Conservation (phyloP, 768 basidiomycete species). For the Pulveroboletus sp. region DNA sequence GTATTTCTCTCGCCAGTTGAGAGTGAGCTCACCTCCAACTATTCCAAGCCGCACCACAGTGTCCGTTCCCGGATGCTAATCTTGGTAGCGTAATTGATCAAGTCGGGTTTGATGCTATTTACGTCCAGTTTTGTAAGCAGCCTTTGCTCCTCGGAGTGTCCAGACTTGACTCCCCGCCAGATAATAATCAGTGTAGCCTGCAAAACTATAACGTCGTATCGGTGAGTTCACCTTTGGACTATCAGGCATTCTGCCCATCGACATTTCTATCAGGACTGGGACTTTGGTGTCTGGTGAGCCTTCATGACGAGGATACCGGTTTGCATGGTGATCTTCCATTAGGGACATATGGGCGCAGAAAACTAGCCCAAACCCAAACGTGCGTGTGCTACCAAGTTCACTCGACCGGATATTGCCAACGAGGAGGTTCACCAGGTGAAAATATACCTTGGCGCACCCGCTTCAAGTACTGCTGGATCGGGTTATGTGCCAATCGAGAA, state of each 20-base stretch:
- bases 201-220: slow-evolving; percentile 49
- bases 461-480: slow-evolving; percentile 37
- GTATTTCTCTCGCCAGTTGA: slow-evolving; percentile 4
- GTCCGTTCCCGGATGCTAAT: slow-evolving; percentile 64
- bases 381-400: slow-evolving; percentile 12
- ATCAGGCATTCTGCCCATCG: not conserved
- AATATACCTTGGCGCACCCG: slow-evolving; percentile 41
- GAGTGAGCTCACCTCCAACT: not conserved
- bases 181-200: slow-evolving; percentile 42
- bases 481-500: slow-evolving; percentile 34
- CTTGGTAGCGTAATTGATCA: slow-evolving; percentile 55
- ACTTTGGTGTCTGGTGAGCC: slow-evolving; percentile 32
- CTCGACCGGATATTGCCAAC: slow-evolving; percentile 1
- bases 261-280: slow-evolving; percentile 40
- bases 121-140: slow-evolving; percentile 57
- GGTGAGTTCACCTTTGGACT: slow-evolving; percentile 33
- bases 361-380: slow-evolving; percentile 38
- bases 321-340: slow-evolving; percentile 8
- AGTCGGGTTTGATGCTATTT: slow-evolving; percentile 66
- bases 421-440: slow-evolving; percentile 27
- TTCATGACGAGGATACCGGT: not conserved
- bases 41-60: slow-evolving; percentile 34
- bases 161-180: slow-evolving; percentile 16
- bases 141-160: not conserved
- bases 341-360: slow-evolving; percentile 45